Conservation (phyloP, 2,329 filamentous ascomycete genomes). For the Aspergillus sp. region DNA sequence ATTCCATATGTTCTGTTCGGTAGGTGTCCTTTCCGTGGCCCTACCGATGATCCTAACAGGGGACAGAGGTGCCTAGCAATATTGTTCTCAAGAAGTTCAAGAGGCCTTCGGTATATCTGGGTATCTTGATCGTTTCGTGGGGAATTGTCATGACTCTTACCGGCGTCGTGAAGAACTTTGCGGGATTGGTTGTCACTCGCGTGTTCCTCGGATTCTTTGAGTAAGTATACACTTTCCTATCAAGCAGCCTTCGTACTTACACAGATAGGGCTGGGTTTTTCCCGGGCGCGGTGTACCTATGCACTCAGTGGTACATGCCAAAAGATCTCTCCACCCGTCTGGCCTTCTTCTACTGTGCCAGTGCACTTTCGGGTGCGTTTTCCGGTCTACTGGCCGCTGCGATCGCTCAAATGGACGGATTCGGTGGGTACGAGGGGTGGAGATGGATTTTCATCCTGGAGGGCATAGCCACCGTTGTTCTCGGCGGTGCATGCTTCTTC, state of each 20-base stretch:
- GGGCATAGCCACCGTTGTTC: conserved; percentile 28
- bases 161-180: conserved; percentile 45
- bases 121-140: conserved; percentile 35
- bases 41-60: conserved; percentile 1
- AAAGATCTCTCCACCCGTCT: conserved; percentile 34
- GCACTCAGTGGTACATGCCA: conserved; percentile 33
- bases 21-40: conserved; percentile 3
- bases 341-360: conserved; percentile 23
- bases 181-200: conserved; percentile 45
- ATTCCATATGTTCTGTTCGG: conserved; percentile 9
- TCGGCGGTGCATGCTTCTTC: conserved; percentile 10
- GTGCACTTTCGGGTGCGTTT: conserved; percentile 28
- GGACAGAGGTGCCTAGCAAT: conserved; percentile 18
- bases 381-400: conserved; percentile 39
- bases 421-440: conserved; percentile 11
- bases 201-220: conserved; percentile 46
- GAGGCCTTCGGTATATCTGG: conserved; percentile 25
- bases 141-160: conserved; percentile 50
- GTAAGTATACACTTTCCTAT: background rate
- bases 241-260: background rate
- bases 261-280: conserved; percentile 35
- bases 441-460: conserved; percentile 50
- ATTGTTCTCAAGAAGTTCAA: conserved; percentile 20
- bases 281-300: conserved; percentile 24
- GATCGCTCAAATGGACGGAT: conserved; percentile 20